These are phyloP conservation scores for Capsaspora owczarzaki DNA, from an alignment of 78 protist species.

Conservation along the genomic window DNA sequence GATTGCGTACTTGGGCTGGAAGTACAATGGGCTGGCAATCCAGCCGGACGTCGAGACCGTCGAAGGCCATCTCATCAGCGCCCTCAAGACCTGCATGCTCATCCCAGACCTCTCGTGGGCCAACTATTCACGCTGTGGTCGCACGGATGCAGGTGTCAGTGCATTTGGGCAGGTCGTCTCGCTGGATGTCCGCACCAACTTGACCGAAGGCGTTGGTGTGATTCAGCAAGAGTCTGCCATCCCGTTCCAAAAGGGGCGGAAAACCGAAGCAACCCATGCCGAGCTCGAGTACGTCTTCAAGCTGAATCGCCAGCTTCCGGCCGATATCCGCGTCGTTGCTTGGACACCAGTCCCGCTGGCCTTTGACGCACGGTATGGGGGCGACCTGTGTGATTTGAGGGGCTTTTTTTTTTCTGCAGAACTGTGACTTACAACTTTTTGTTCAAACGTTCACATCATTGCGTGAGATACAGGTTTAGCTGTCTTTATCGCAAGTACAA, in stretches of 20 bases:
- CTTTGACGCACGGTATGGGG: slow-evolving; percentile 51
- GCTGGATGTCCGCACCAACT: background rate
- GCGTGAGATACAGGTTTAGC: background rate
- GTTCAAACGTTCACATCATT: too few relatives aligned
- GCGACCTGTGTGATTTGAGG: too few relatives aligned
- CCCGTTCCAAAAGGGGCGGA: too few relatives aligned
- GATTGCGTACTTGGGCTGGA: slow-evolving; percentile 12
- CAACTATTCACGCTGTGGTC: slow-evolving; percentile 19
- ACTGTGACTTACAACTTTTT: too few relatives aligned
- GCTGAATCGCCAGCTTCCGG: slow-evolving; percentile 49
- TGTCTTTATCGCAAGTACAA: slow-evolving; percentile 44
- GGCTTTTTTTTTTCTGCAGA: too few relatives aligned
- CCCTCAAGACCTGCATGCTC: background rate
- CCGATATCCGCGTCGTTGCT: slow-evolving; percentile 36
- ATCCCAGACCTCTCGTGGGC: background rate
- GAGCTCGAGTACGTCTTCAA: slow-evolving; percentile 35
- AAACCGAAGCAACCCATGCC: too few relatives aligned
- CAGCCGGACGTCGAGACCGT: slow-evolving; percentile 20
- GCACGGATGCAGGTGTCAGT: slow-evolving; percentile 32
- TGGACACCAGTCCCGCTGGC: slow-evolving; percentile 36
- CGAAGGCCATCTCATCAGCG: slow-evolving; percentile 1
- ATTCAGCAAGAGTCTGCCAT: background rate
- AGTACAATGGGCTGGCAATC: slow-evolving; percentile 25
- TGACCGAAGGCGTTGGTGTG: slow-evolving; percentile 2
- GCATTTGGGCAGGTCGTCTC: too few relatives aligned